Percentiles rank a stretch among this genome's conserved stretches.
Conservation (phyloP, 176 grass and related monocot species). For the Oryza coarctata region DNA sequence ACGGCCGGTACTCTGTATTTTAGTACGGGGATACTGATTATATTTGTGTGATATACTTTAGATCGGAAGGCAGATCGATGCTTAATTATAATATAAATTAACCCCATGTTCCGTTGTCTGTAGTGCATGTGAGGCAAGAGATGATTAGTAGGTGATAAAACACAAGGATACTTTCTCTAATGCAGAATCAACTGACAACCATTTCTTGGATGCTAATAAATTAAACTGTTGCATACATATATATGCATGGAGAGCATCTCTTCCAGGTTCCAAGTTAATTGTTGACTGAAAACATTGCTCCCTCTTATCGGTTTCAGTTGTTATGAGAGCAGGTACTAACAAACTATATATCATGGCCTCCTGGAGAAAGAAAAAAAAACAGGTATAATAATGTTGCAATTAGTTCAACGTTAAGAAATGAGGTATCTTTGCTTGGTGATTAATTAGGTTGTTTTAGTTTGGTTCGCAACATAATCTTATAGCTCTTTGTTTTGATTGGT, state of each 20-base stretch:
- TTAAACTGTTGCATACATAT: background rate
- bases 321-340: background rate
- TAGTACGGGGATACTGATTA: background rate
- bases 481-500: background rate
- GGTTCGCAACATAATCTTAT: background rate
- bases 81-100: slow-evolving; percentile 9
- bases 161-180: background rate
- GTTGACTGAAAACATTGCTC: slow-evolving; percentile 6
- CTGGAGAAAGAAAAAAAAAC: background rate
- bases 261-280: background rate
- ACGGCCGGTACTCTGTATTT: background rate
- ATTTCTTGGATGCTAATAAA: slow-evolving; percentile 27
- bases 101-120: slow-evolving; percentile 41
- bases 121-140: slow-evolving; percentile 31
- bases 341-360: background rate
- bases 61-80: slow-evolving; percentile 25
- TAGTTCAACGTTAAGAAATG: background rate
- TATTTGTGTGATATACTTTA: background rate
- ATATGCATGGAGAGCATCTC: background rate
- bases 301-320: background rate
- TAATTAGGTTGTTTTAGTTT: slow-evolving; percentile 21
- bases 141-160: slow-evolving; percentile 28
- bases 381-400: background rate
- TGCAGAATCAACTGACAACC: slow-evolving; percentile 26
- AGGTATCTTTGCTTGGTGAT: background rate